phyloP scores from a whole-genome alignment of 169 alveolate species.

The Plasmodium malariae region DNA sequence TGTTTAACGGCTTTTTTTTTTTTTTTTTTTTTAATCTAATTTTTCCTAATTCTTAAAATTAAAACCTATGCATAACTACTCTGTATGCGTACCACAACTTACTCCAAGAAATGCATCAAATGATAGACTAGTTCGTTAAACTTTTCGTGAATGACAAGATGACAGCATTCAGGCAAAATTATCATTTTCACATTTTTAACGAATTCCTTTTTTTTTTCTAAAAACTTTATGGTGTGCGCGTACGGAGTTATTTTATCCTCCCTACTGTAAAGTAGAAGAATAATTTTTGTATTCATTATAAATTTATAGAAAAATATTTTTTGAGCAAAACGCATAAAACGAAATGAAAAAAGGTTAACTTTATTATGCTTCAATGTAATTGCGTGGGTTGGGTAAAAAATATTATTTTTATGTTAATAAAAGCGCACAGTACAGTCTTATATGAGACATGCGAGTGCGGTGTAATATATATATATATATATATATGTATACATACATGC shows the following conservation, averaged over 20 bases:
- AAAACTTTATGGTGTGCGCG: slow-evolving; percentile 54
- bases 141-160: slow-evolving; percentile 66
- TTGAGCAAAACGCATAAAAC: background rate
- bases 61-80: background rate
- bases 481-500: background rate
- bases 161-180: slow-evolving; percentile 72
- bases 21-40: no score
- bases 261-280: background rate
- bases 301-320: background rate
- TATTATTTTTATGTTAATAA: no score
- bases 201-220: slow-evolving; percentile 43
- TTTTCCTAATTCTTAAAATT: no score
- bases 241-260: slow-evolving; percentile 57
- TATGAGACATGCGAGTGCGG: background rate
- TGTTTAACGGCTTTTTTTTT: no score
- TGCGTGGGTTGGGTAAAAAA: no score
- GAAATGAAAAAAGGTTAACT: no score
- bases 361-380: no score
- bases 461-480: background rate
- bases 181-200: slow-evolving; percentile 46
- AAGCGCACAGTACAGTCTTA: background rate
- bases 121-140: slow-evolving; percentile 26
- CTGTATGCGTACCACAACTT: background rate
- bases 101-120: slow-evolving; percentile 42
- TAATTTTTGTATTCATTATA: background rate